phyloP scores from a whole-genome alignment of 1,284 basidiomycete genomes.

The Melampsora abietis-canadensis region DNA sequence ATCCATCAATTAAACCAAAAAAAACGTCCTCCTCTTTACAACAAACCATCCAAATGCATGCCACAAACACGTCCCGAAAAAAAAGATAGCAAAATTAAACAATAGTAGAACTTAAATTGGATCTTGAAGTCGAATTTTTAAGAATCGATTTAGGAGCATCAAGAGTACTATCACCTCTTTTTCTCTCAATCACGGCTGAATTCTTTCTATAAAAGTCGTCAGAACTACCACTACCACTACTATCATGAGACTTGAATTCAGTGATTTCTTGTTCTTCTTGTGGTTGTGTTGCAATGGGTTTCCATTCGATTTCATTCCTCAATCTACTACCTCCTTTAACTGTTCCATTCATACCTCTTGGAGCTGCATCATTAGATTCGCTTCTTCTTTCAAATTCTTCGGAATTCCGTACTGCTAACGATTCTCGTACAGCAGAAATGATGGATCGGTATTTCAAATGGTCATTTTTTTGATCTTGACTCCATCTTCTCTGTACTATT shows the following conservation, averaged over 20 bases:
- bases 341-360: neutral
- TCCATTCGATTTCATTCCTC: slow-evolving; percentile 40
- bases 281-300: neutral
- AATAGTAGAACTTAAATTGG: neutral
- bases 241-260: neutral
- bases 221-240: neutral
- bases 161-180: neutral
- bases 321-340: slow-evolving; percentile 19
- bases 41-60: neutral
- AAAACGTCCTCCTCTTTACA: neutral
- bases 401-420: neutral
- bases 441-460: slow-evolving; percentile 37
- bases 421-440: slow-evolving; percentile 32
- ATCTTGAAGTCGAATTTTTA: neutral
- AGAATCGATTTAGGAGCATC: neutral
- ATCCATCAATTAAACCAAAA: neutral
- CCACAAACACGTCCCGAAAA: neutral
- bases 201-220: slow-evolving; percentile 3
- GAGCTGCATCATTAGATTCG: neutral
- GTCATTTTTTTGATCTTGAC: slow-evolving; percentile 31
- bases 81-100: neutral
- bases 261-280: neutral
- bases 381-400: neutral
- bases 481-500: slow-evolving; percentile 27
- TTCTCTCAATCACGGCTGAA: neutral